Evolutionary conservation across 2,329 filamentous ascomycete genomes (phyloP).

Genomic region (Ceratocystis variospora): DNA sequence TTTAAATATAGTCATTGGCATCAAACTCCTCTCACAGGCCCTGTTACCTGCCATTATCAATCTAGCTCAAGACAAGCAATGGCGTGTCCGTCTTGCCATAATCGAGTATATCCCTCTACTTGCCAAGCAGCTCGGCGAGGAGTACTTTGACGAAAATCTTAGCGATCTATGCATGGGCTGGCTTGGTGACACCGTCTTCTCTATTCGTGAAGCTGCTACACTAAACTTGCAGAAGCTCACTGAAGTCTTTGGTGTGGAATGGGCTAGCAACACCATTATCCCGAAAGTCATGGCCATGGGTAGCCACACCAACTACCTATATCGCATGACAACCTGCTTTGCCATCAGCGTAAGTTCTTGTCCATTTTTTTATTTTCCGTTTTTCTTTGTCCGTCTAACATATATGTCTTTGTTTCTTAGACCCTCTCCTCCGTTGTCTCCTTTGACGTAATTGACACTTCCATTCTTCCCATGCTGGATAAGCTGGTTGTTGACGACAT

Average conservation of each 20-base stretch:
- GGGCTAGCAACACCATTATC: conserved; percentile 93
- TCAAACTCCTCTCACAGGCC: conserved; percentile 90
- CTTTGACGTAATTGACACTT: conserved; percentile 81
- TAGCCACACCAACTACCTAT: conserved; percentile 94
- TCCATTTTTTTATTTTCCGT: conserved; percentile 16
- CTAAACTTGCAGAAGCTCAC: conserved; percentile 97
- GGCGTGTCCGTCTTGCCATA: conserved; percentile 92
- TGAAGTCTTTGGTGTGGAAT: conserved; percentile 95
- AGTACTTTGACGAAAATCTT: conserved; percentile 97
- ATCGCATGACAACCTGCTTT: conserved; percentile 99
- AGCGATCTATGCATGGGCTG: conserved; percentile 94
- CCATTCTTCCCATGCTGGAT: conserved; percentile 90
- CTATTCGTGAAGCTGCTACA: conserved; percentile 91
- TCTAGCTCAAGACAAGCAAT: conserved; percentile 97
- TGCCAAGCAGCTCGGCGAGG: conserved; percentile 85
- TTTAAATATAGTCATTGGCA: conserved; percentile 64
- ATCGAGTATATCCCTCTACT: conserved; percentile 98
- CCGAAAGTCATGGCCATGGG: conserved; percentile 99
- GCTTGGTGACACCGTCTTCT: conserved; percentile 97
- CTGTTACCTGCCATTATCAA: conserved; percentile 95
- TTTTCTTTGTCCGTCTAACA: conserved; percentile 21
- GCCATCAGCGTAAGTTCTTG: conserved; percentile 69
- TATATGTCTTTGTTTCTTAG: conserved; percentile 34
- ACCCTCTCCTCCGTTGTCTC: conserved; percentile 87
- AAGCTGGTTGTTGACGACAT: conserved; percentile 89